A percentile compares a stretch with the other conserved stretches of the same genome.
Evolutionary conservation across 768 basidiomycete species (phyloP).

Genomic region (Hortiboletus flavorubellus): DNA sequence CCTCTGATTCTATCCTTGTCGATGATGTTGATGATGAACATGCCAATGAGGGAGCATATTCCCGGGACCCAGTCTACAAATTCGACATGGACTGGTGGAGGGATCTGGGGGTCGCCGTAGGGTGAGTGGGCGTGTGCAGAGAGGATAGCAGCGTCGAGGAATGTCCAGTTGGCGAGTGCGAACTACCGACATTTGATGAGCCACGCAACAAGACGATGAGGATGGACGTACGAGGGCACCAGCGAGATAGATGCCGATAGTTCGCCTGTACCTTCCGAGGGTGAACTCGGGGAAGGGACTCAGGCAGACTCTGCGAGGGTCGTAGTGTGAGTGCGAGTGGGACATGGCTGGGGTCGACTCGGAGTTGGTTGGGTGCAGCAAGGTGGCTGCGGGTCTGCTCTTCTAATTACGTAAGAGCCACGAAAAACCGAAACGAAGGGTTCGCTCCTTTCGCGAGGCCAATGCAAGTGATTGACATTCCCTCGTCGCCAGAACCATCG

Average conservation of each 20-base stretch:
- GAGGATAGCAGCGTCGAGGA: slow-evolving; percentile 89
- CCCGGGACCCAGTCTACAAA: slow-evolving; percentile 99
- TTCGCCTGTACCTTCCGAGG: slow-evolving; percentile 73
- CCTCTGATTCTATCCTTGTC: slow-evolving; percentile 88
- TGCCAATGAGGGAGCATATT: slow-evolving; percentile 87
- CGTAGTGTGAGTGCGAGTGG: slow-evolving; percentile 69
- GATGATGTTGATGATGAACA: slow-evolving; percentile 89
- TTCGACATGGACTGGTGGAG: slow-evolving; percentile 74
- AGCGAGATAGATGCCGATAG: slow-evolving; percentile 86
- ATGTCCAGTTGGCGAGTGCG: slow-evolving; percentile 91
- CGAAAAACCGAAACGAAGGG: not conserved
- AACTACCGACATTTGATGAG: slow-evolving; percentile 50
- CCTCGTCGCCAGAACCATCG: slow-evolving; percentile 27
- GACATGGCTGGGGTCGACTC: slow-evolving; percentile 30
- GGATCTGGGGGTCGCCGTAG: slow-evolving; percentile 63
- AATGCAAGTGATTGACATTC: slow-evolving; percentile 26
- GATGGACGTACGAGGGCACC: slow-evolving; percentile 76
- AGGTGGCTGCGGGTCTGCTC: not conserved
- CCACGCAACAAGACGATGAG: not conserved
- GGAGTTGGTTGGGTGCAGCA: too few species aligned
- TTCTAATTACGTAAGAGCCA: slow-evolving; percentile 19
- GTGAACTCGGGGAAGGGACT: slow-evolving; percentile 80
- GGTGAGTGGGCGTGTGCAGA: slow-evolving; percentile 84
- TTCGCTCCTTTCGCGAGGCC: not conserved
- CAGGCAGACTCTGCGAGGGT: slow-evolving; percentile 83